Evolutionary conservation across 805 yeast genomes (phyloP), one percentile per base, ranked within the genome.

Genomic region (Zygosaccharomyces kombuchaensis): DNA sequence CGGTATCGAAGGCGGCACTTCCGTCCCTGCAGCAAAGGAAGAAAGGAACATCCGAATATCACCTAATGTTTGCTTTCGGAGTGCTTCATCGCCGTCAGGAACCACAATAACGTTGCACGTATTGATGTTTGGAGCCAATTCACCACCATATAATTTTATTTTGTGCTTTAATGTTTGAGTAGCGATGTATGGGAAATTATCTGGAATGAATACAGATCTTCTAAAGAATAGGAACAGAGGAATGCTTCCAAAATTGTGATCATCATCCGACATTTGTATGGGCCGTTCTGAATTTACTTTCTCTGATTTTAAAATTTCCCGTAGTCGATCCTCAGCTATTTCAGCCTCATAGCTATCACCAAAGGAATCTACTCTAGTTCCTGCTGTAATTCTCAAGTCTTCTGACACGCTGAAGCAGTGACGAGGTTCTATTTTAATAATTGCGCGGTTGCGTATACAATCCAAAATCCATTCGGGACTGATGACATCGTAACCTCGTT

Each of bases 401-500:
- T 67, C 59, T 4, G 71, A 68, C 1, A 74, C 77, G 40, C 53
- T 55, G 21, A 76, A 74, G 31, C 82, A 68, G 55, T 87, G 83
- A 16, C 62, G 57, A 0, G 87, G 84, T 53, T 86, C 95, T 6
- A 84, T 53, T 2, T 72, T 73, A 0, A 87, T 62, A 1, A 80
- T 37, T 2, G 54, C 42, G 1, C 51, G 36, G 34, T 44, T 42
- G 9, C 38, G 19, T 3, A 60, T 40, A 54, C 93, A 80, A 52
- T 86, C 90, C 36, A 79, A 69, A 5, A 87, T 60, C 96, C 96
- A 91, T 25, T 66, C 60, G 0, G 95, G 88, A 42, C 65, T 72
- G 6, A 88, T 58, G 0, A 91, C 69, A 55, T 82, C 86, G 53
- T 73, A 77, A 0, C 84, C 84, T 13, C 62, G 47, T n/a, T 67